Base-by-base conservation (phyloP, 2,329 filamentous ascomycete species). In the Catunica adiposa region DNA sequence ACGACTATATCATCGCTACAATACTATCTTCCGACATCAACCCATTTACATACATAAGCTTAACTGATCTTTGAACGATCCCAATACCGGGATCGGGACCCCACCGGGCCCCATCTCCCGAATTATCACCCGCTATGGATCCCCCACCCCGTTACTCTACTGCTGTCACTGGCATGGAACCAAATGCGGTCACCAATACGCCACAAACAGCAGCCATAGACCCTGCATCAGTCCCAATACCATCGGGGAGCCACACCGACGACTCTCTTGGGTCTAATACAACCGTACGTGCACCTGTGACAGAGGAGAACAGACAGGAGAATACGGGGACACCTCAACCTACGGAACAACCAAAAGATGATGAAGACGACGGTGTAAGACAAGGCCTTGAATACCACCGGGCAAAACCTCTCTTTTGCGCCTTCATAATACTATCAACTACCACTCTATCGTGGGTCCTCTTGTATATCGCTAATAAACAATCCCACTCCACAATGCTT, bases 361-460 rank as follows among this genome's bases (percentile, higher is more conserved):
- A 25, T 44, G 40, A 44, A 44, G 4, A n/a, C 40, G 3, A n/a
- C 40, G 20, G 20, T 7, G 15, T n/a, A 8, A 17, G 11, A 34
- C 5, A 44, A 44, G 40, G 40, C 4, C 40, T 44, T n/a, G 11
- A 51, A 14, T 56, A 55, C 42, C 48, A 53, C n/a, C 50, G 56
- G 37, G 53, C 56, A 38, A 58, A 55, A 44, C 56, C 56, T 6
- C 20, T 55, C 14, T 55, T 58, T 11, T 38, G 54, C 9, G 31
- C 53, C 8, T 23, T 26, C n/a, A 46, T 55, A 2, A 47, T 58
- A 17, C n/a, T 58, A 14, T 40, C 48, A 25, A 58, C 56, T 3
- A 58, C 56, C 3, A 52, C 56, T 7, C 47, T 58, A 20, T 58
- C 56, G 6, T 58, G 56, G 56, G 25, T 58, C 11, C 17, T 58